A percentile compares a stretch with the other conserved stretches of the same genome.
phyloP scores from a whole-genome alignment of 805 yeast species.

The Metschnikowia reukaufii region DNA sequence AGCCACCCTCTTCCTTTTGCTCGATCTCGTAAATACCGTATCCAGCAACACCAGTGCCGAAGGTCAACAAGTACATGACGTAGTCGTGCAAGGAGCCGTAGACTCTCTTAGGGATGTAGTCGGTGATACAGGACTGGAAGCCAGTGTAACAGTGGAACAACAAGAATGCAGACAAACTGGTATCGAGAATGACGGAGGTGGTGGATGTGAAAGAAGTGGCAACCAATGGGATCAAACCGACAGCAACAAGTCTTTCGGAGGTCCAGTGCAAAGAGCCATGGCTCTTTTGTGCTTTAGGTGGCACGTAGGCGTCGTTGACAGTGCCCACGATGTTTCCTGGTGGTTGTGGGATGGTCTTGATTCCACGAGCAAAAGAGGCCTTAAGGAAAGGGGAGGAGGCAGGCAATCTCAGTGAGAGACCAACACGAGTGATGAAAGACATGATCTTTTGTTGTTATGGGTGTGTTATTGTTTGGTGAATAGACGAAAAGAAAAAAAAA shows the following conservation, averaged over 20 bases:
- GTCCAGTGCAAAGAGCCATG: conserved; percentile 80
- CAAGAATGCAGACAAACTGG: conserved; percentile 53
- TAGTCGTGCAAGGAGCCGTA: conserved; percentile 62
- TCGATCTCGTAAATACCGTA: conserved; percentile 75
- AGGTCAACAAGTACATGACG: conserved; percentile 59
- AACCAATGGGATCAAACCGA: conserved; percentile 63
- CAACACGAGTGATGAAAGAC: conserved; percentile 33
- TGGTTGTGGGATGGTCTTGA: conserved; percentile 62
- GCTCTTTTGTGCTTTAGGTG: conserved; percentile 52
- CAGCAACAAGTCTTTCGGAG: conserved; percentile 59
- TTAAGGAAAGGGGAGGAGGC: conserved; percentile 26
- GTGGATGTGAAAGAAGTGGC: conserved; percentile 61
- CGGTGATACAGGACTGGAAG: conserved; percentile 73
- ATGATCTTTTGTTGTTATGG: conserved; percentile 6
- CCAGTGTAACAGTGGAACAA: conserved; percentile 70
- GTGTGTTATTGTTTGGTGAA: background rate
- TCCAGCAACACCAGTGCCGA: conserved; percentile 63
- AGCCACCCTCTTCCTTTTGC: conserved; percentile 59
- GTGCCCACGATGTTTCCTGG: conserved; percentile 73
- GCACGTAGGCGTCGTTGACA: conserved; percentile 68
- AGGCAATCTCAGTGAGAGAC: conserved; percentile 23
- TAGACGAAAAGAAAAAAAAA: background rate
- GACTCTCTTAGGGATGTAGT: conserved; percentile 74
- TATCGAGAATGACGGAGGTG: conserved; percentile 52
- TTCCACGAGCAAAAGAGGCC: conserved; percentile 23